A percentile compares a stretch with the other conserved stretches of the same genome.
Evolutionary conservation across 331 rosid genomes (phyloP).

Genomic region (Spiraea crenata): DNA sequence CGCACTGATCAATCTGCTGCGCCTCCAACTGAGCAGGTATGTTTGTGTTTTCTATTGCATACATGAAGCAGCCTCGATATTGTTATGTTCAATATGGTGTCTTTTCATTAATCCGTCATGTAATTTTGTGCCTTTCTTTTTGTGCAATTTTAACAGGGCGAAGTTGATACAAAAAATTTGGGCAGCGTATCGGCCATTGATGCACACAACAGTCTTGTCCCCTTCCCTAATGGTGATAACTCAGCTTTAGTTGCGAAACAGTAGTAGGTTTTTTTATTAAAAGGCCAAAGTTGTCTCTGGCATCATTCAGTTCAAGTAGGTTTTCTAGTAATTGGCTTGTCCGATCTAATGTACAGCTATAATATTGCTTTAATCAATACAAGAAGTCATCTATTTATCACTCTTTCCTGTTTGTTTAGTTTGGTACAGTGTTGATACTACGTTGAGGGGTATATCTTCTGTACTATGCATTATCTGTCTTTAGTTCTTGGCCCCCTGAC

Average conservation of each 20-base stretch:
- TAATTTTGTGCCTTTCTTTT: slow-evolving; percentile 3
- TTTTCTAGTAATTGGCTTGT: slow-evolving; percentile 41
- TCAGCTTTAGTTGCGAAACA: slow-evolving; percentile 55
- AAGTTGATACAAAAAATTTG: slow-evolving; percentile 52
- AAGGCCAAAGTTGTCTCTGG: slow-evolving; percentile 36
- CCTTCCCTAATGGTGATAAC: slow-evolving; percentile 56
- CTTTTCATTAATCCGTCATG: background rate
- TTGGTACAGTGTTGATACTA: slow-evolving; percentile 1
- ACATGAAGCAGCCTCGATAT: slow-evolving; percentile 10
- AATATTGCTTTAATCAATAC: slow-evolving; percentile 50
- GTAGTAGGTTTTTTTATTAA: slow-evolving; percentile 39
- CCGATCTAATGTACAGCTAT: slow-evolving; percentile 61
- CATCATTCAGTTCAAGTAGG: slow-evolving; percentile 34
- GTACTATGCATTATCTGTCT: background rate
- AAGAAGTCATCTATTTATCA: slow-evolving; percentile 29
- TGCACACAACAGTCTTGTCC: slow-evolving; percentile 36
- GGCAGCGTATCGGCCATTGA: slow-evolving; percentile 43
- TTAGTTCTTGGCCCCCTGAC: background rate
- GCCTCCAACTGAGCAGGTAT: slow-evolving; percentile 52
- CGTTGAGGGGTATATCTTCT: background rate
- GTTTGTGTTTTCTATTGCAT: slow-evolving; percentile 2
- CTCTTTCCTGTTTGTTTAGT: background rate
- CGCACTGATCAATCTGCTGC: slow-evolving; percentile 45
- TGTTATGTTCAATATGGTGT: background rate
- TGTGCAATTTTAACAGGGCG: slow-evolving; percentile 42